Evolutionary conservation across 257 asterid genomes (phyloP), one percentile per base, ranked within the genome.

Genomic region (Nicotiana otophora): DNA sequence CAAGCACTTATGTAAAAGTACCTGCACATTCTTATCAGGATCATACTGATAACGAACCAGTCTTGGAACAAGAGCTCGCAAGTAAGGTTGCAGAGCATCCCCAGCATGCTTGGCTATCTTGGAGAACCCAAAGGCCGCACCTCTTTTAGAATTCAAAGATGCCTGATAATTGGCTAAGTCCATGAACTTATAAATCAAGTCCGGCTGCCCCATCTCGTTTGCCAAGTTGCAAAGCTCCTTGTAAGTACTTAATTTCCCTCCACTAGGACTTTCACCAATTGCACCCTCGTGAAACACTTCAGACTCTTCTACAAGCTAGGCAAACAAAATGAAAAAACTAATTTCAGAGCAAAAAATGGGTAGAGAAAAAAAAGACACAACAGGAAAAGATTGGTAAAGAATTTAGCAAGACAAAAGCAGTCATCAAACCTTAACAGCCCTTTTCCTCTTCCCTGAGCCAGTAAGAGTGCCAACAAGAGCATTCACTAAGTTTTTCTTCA

Each of bases 21-120:
- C 99, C 99, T 96, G 99, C 28, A 96, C 99, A 87, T 94, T 96
- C 89, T 96, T 96, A 87, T 96, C 98, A 83, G 99, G 99, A 84
- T 96, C 99, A 84, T 96, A 96, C 89, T 94, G 99, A 89, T 94
- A 96, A 64, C 98, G 97, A 79, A 96, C 87, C 63, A 96, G 96
- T 84, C 98, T 92, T 82, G 99, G 99, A 84, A 94, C 86, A 92
- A 96, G 88, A 67, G 96, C 82, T 42, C 88, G 92, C 81, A 96
- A 92, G 89, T 93, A 83, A 83, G 99, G 99, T 82, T 93, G 87
- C 68, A 96, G 86, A 69, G 99, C 99, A 89, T 94, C 98, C 83
- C 99, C 99, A 31, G 99, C 99, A 89, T 87, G 95, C 88, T 96
- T 94, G 82, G 98, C 98, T 85, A 96, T 96, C 92, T 96, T 96